phyloP scores from a whole-genome alignment of 2,329 filamentous ascomycete genomes.

The Colletotrichum eleusines region DNA sequence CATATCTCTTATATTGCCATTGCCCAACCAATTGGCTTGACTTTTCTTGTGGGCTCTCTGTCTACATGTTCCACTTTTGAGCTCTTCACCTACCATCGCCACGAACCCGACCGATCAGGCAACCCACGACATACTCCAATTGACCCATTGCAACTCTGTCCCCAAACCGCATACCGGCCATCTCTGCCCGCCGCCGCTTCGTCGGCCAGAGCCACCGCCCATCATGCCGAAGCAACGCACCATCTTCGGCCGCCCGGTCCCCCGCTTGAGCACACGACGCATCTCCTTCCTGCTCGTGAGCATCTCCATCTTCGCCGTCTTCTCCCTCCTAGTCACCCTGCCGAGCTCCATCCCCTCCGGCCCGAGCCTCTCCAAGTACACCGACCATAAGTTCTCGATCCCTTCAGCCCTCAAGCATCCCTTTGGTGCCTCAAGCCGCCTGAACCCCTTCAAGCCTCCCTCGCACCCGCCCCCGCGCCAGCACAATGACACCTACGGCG shows the following conservation, averaged over 20 bases:
- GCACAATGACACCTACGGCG: slow-evolving; percentile 82
- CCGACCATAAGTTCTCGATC: slow-evolving; percentile 63
- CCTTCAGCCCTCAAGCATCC: slow-evolving; percentile 60
- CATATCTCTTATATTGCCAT: neutral
- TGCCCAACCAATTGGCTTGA: slow-evolving; percentile 19
- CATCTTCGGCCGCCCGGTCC: slow-evolving; percentile 62
- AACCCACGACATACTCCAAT: slow-evolving; percentile 22
- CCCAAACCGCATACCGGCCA: neutral
- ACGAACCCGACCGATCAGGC: neutral
- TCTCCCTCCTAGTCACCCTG: slow-evolving; percentile 65
- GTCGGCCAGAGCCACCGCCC: slow-evolving; percentile 25
- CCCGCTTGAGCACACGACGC: slow-evolving; percentile 64
- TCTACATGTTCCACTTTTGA: slow-evolving; percentile 29
- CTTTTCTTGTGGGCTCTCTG: slow-evolving; percentile 20
- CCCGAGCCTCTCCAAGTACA: slow-evolving; percentile 61
- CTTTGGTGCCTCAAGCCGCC: slow-evolving; percentile 59
- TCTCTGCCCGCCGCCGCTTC: slow-evolving; percentile 10
- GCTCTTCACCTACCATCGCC: slow-evolving; percentile 2
- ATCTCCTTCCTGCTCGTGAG: slow-evolving; percentile 64
- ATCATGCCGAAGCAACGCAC: slow-evolving; percentile 49
- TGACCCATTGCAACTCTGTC: slow-evolving; percentile 17
- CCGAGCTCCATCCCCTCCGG: slow-evolving; percentile 62
- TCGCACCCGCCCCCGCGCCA: slow-evolving; percentile 80
- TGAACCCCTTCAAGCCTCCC: slow-evolving; percentile 76
- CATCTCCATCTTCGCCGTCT: slow-evolving; percentile 65